phyloP scores from a whole-genome alignment of 352 stramenopile species.

The Phytophthora pistaciae region DNA sequence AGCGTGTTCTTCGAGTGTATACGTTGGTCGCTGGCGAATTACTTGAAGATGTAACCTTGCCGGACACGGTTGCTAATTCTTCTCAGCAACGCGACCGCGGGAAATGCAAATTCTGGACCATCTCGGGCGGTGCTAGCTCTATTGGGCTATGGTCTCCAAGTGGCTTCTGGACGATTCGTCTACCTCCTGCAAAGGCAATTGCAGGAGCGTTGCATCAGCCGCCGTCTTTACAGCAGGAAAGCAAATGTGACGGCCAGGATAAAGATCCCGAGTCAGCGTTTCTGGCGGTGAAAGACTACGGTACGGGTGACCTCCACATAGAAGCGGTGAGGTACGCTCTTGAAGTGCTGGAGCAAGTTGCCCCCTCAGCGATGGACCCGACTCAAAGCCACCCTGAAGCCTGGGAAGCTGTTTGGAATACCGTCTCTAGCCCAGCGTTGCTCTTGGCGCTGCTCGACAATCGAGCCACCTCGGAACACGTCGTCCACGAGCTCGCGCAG shows the following conservation, averaged over 20 bases:
- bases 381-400: constrained; percentile 38
- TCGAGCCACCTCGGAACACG: constrained; percentile 38
- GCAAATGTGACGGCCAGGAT: not conserved
- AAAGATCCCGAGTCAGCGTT: constrained; percentile 49
- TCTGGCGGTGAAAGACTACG: constrained; percentile 57
- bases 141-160: constrained; percentile 61
- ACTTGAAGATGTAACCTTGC: constrained; percentile 51
- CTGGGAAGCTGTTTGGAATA: constrained; percentile 43
- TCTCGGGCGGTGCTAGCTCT: constrained; percentile 51
- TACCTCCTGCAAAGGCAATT: constrained; percentile 60
- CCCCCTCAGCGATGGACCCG: constrained; percentile 40
- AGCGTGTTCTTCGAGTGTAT: constrained; percentile 48
- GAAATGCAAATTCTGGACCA: constrained; percentile 60
- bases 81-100: constrained; percentile 9
- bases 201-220: constrained; percentile 28
- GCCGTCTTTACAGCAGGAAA: constrained; percentile 10
- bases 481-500: constrained; percentile 70
- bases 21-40: constrained; percentile 60
- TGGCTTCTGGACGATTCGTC: constrained; percentile 76
- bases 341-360: constrained; percentile 58
- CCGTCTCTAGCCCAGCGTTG: constrained; percentile 71
- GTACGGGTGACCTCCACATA: constrained; percentile 51
- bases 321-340: constrained; percentile 71
- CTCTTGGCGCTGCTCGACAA: constrained; percentile 70
- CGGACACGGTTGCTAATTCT: constrained; percentile 11